Evolutionary conservation across 768 basidiomycete species (phyloP), one percentile per base, ranked within the genome.

Genomic region (Boletus huronensis): DNA sequence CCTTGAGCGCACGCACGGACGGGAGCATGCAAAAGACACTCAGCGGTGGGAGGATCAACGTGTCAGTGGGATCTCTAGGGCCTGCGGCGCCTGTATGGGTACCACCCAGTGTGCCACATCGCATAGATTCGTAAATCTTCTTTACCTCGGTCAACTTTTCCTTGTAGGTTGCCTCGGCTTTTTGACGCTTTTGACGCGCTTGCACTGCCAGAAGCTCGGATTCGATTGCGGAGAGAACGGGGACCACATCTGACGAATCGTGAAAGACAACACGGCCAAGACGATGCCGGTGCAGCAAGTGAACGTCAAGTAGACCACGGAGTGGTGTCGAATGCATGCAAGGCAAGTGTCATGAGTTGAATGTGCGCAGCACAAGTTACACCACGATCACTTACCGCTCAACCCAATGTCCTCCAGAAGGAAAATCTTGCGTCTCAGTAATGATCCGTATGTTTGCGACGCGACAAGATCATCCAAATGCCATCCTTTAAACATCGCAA

Each of bases 11-110:
- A 35, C 67, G 62, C 6, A 84, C 71, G 21, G 80, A 72, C 0
- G 82, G 79, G 1, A 85, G 69, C 50, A 66, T 60, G 19, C 75
- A 76, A 66, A 86, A 86, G 32, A 77, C 72, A 1, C 70, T 42
- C 19, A 83, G 66, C 13, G 76, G 67, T 0, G 83, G 84, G 8
- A 85, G 60, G 8, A 73, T 57, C 7, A 58, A 39, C 7, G 16
- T 17, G 13, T 21, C 26, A n/a, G 5, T 14, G 8, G 40, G 11
- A 3, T 53, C 53, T 2, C 13, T 34, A 10, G 44, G 17, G 14
- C 29, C 32, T 0, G 50, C 21, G 3, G 23, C 14, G 9, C 25
- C 51, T 0, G 36, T 26, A 10, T n/a, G 1, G 17, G 17, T 1
- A 14, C 13, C 19, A 10, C n/a, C 19, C 13, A 54, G 17, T 0